Evolutionary conservation across 805 yeast species (phyloP).

Genomic region (Nakazawaea ernobii): DNA sequence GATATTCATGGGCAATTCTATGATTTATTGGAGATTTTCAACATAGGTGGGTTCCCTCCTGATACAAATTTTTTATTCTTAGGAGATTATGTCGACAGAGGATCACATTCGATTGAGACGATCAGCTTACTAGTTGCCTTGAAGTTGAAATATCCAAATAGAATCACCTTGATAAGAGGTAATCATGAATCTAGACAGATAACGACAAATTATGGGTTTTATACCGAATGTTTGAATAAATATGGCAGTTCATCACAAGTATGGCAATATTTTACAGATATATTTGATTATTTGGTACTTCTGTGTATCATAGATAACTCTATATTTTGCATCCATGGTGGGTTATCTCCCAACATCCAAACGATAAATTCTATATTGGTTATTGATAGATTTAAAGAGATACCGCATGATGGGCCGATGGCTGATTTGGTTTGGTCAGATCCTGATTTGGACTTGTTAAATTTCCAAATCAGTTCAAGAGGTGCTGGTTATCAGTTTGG

Average conservation of each 20-base stretch:
- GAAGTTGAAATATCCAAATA: conserved; percentile 80
- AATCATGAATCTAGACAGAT: conserved; percentile 96
- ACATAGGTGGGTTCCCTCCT: conserved; percentile 91
- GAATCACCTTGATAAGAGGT: conserved; percentile 83
- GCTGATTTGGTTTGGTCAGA: conserved; percentile 99
- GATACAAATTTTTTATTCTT: conserved; percentile 87
- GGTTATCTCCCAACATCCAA: conserved; percentile 91
- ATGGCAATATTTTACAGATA: conserved; percentile 87
- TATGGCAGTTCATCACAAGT: conserved; percentile 70
- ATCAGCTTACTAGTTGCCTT: conserved; percentile 76
- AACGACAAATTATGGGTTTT: conserved; percentile 95
- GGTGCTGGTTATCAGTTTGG: conserved; percentile 99
- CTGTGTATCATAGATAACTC: conserved; percentile 87
- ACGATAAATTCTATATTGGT: conserved; percentile 87
- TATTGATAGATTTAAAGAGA: conserved; percentile 87
- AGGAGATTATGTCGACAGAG: conserved; percentile 96
- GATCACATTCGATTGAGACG: conserved; percentile 90
- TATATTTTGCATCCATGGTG: conserved; percentile 95
- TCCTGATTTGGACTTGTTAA: conserved; percentile 78
- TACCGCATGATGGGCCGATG: conserved; percentile 99
- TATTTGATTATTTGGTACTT: conserved; percentile 85
- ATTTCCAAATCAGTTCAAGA: conserved; percentile 85
- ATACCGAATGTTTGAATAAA: conserved; percentile 87
- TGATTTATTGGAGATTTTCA: conserved; percentile 86
- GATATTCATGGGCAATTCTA: conserved; percentile 98